phyloP scores from a whole-genome alignment of 768 basidiomycete species.

The Naematelia encephala region DNA sequence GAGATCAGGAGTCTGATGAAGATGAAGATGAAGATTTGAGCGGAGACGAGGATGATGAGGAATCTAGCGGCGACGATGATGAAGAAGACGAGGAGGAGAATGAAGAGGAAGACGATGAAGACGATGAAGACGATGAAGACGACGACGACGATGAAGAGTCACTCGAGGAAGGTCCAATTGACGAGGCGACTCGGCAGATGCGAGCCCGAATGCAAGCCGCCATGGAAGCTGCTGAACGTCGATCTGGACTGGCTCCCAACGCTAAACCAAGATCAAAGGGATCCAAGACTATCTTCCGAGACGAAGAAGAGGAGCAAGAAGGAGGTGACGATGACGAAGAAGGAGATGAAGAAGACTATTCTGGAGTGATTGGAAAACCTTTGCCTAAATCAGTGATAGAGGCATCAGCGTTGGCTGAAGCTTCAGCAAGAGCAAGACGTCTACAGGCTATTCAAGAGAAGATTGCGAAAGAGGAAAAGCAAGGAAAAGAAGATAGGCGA shows the following conservation, averaged over 20 bases:
- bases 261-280: neutral
- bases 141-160: slow-evolving; percentile 20
- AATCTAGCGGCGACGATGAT: slow-evolving; percentile 6
- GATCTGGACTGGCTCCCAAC: slow-evolving; percentile 4
- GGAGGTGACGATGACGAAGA: slow-evolving; percentile 15
- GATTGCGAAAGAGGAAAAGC: slow-evolving; percentile 3
- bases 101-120: slow-evolving; percentile 3
- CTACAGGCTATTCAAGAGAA: neutral
- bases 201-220: slow-evolving; percentile 23
- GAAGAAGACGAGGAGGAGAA: slow-evolving; percentile 7
- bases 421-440: neutral
- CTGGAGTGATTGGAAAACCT: slow-evolving; percentile 1
- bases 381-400: slow-evolving; percentile 12
- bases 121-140: slow-evolving; percentile 8
- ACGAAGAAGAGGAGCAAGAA: neutral
- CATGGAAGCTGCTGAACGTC: slow-evolving; percentile 26
- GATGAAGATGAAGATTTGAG: slow-evolving; percentile 10
- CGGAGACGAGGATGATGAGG: slow-evolving; percentile 8
- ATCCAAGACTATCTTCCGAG: slow-evolving; percentile 10
- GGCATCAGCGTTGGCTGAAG: slow-evolving; percentile 16
- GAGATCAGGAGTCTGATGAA: slow-evolving; percentile 10
- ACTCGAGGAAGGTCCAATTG: slow-evolving; percentile 16
- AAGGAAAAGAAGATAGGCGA: slow-evolving; percentile 2
- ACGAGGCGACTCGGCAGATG: slow-evolving; percentile 6
- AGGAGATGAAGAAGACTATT: slow-evolving; percentile 12